Base-by-base conservation (phyloP, 2,329 filamentous ascomycete genomes). In the Pestalotiopsis sp. region DNA sequence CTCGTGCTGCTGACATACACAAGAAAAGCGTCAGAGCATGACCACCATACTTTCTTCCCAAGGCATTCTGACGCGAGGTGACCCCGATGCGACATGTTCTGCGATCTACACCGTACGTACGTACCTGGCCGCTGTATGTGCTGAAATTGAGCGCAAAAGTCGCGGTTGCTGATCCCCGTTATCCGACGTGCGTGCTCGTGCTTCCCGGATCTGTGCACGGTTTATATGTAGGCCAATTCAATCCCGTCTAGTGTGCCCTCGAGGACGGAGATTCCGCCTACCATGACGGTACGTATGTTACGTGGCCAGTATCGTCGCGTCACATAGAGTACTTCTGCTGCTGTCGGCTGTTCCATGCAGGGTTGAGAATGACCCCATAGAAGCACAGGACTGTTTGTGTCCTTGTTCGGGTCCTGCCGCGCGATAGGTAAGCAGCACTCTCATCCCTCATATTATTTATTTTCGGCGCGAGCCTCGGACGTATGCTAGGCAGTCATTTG, bases 331-430 rank as follows among this genome's bases (percentile, higher is more conserved):
- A 52, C 17, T 52, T n/a, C 45, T 52, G 17, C 45, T 52, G 45
- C 45, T 23, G 45, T 20, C 20, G 7, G 17, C 17, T 52, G 14
- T 52, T 52, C 17, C 17, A n/a, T 52, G 17, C 17, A 20, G 17
- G 17, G 45, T 52, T 23, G 45, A 20, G 11, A 23, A n/a, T 3
- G 45, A 52, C 57, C 27, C 57, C 57, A 59, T 59, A 59, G 57
- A 59, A 59, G 57, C 23, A 36, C 56, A 27, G 57, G 57, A 66
- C 45, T 23, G 63, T 65, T 65, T 27, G 20, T 13, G 57, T 27
- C 57, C 27, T 59, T 59, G 45, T 52, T 52, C 45, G 45, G 45
- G 45, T 52, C 45, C 45, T 52, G 45, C 45, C 45, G 45, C 45
- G 45, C 45, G 17, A 23, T 23, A 20, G 45, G n/a, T 52, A n/a